Evolutionary conservation across 352 stramenopile species (phyloP).

Genomic region (Globisporangium paroecandrum): DNA sequence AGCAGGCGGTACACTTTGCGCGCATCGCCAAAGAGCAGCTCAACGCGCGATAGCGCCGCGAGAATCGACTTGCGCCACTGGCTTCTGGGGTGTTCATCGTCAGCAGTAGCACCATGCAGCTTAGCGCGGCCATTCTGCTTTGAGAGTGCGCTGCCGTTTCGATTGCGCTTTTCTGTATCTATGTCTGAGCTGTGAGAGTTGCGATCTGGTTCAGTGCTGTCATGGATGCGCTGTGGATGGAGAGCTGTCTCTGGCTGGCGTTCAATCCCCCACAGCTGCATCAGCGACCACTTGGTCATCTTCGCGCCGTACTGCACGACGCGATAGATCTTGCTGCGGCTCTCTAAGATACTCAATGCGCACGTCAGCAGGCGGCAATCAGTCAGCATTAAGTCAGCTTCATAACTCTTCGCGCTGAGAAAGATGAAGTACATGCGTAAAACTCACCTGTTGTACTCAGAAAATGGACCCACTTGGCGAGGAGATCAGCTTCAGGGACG

Average conservation of each 20-base stretch:
- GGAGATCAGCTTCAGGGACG: conserved; percentile 23
- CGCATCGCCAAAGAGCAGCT: conserved; percentile 49
- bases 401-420: neutral
- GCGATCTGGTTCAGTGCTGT: neutral
- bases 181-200: neutral
- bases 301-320: conserved; percentile 65
- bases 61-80: conserved; percentile 17
- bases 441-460: conserved; percentile 48
- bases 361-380: neutral
- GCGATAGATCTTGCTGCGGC: conserved; percentile 57
- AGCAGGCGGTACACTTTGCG: conserved; percentile 61
- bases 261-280: conserved; percentile 22
- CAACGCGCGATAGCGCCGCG: conserved; percentile 29
- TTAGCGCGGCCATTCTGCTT: neutral
- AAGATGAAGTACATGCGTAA: neutral
- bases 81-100: too few relatives aligned
- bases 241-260: neutral
- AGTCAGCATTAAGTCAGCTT: neutral
- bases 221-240: neutral
- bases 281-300: conserved; percentile 40
- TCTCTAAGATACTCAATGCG: conserved; percentile 29
- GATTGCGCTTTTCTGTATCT: neutral
- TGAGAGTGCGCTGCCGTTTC: neutral
- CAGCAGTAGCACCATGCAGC: neutral
- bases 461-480: conserved; percentile 45